Conservation (phyloP, 352 stramenopile genomes). For the Globisporangium perplexum region DNA sequence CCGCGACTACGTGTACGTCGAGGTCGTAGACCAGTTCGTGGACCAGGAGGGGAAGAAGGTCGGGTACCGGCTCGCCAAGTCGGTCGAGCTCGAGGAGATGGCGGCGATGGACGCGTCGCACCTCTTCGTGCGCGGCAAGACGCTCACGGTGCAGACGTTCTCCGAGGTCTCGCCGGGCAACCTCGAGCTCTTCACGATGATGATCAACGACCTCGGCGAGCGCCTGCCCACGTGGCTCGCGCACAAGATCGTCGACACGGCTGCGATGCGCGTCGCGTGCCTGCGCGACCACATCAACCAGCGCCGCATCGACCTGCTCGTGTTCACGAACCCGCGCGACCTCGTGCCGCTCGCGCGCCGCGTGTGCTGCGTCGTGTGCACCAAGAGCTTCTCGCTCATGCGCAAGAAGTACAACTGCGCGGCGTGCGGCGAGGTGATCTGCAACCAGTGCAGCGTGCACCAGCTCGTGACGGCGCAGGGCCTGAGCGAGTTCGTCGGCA, state of each 20-base stretch:
- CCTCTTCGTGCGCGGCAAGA: slow-evolving; percentile 66
- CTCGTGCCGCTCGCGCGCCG: slow-evolving; percentile 69
- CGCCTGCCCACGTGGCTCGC: slow-evolving; percentile 72
- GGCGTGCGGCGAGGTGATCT: slow-evolving; percentile 78
- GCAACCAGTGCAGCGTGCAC: slow-evolving; percentile 70
- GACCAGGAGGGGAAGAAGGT: slow-evolving; percentile 53
- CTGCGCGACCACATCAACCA: slow-evolving; percentile 78
- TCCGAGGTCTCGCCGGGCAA: slow-evolving; percentile 46
- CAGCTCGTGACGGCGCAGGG: slow-evolving; percentile 61
- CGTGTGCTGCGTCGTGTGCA: slow-evolving; percentile 78
- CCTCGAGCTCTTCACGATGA: slow-evolving; percentile 73
- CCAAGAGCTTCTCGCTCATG: slow-evolving; percentile 77
- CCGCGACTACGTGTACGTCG: slow-evolving; percentile 79
- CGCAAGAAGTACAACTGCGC: slow-evolving; percentile 85
- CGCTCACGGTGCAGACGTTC: slow-evolving; percentile 70
- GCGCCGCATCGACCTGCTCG: slow-evolving; percentile 59
- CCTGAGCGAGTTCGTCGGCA: slow-evolving; percentile 39
- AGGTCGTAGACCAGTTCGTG: slow-evolving; percentile 76
- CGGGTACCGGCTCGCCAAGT: slow-evolving; percentile 72
- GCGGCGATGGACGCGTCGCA: slow-evolving; percentile 38
- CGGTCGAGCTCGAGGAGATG: slow-evolving; percentile 58
- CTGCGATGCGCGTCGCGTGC: slow-evolving; percentile 67
- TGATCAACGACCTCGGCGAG: slow-evolving; percentile 78
- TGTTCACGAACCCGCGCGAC: slow-evolving; percentile 57
- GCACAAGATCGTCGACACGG: slow-evolving; percentile 77